Evolutionary conservation across 805 yeast genomes (phyloP).

Genomic region (Candida krabiensis): DNA sequence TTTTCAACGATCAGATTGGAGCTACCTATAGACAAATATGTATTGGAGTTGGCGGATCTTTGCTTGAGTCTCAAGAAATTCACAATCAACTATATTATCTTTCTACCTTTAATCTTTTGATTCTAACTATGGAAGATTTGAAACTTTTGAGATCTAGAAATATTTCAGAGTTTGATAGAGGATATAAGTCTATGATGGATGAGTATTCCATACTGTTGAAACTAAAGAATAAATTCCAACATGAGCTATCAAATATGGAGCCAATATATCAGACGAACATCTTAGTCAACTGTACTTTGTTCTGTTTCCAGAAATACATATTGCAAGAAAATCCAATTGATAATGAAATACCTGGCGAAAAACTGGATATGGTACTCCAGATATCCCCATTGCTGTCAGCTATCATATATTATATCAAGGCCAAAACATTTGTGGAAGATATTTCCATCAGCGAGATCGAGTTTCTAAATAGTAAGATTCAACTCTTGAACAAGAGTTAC

Average conservation of each 20-base stretch:
- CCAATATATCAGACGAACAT: conserved; percentile 5
- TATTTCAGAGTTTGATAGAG: conserved; percentile 23
- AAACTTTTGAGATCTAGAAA: conserved; percentile 12
- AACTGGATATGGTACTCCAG: conserved; percentile 10
- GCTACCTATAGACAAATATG: conserved; percentile 22
- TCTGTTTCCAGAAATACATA: conserved; percentile 7
- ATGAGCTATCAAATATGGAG: conserved; percentile 15
- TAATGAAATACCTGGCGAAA: not conserved
- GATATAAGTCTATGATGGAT: conserved; percentile 21
- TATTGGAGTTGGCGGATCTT: conserved; percentile 25
- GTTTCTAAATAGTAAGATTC: conserved; percentile 18
- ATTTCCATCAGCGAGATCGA: conserved; percentile 16
- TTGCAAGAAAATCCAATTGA: not conserved
- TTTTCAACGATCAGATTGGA: conserved; percentile 23
- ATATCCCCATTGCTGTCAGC: conserved; percentile 28
- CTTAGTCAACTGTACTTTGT: conserved; percentile 11
- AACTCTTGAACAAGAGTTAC: conserved; percentile 20
- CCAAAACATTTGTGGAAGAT: conserved; percentile 12
- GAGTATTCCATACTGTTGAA: conserved; percentile 17
- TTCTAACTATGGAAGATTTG: conserved; percentile 22
- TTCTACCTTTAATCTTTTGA: conserved; percentile 25
- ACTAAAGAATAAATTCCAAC: conserved; percentile 16
- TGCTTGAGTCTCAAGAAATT: conserved; percentile 19
- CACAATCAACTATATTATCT: conserved; percentile 25
- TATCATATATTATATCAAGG: conserved; percentile 24